Percentiles rank a stretch among this genome's conserved stretches.
Conservation (phyloP, 169 alveolate species). For the Cryptosporidium meleagridis region DNA sequence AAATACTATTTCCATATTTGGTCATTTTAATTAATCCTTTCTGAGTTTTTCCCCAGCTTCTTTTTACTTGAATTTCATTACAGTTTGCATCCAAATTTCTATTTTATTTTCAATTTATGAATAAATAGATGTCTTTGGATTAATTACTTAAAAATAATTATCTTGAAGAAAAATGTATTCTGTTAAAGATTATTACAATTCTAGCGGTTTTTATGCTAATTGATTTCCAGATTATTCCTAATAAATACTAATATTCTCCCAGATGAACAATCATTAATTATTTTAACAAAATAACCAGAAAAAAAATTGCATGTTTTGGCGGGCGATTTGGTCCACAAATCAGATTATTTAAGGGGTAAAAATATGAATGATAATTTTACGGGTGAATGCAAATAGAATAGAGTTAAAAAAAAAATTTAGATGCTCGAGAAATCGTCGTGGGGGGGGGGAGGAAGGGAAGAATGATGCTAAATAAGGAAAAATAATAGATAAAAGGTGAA, state of each 20-base stretch:
- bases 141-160: too few relatives aligned
- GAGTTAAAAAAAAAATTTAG: background rate
- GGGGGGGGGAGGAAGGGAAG: background rate
- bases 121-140: constrained; percentile 16
- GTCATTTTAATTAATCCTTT: background rate
- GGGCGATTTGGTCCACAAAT: constrained; percentile 12
- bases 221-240: background rate
- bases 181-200: too few relatives aligned
- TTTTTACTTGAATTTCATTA: background rate
- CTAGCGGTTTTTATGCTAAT: background rate
- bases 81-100: background rate
- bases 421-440: constrained; percentile 27
- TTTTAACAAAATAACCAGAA: background rate
- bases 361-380: background rate
- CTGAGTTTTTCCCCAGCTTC: background rate
- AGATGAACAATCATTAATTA: background rate
- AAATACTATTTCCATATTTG: background rate
- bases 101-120: background rate
- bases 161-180: too few relatives aligned
- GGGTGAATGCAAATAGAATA: background rate
- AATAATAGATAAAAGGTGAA: background rate
- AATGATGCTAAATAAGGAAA: background rate
- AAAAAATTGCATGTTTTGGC: constrained; percentile 36
- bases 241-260: background rate
- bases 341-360: background rate